Evolutionary conservation across 352 stramenopile genomes (phyloP).

Genomic region (Globisporangium okanoganense): DNA sequence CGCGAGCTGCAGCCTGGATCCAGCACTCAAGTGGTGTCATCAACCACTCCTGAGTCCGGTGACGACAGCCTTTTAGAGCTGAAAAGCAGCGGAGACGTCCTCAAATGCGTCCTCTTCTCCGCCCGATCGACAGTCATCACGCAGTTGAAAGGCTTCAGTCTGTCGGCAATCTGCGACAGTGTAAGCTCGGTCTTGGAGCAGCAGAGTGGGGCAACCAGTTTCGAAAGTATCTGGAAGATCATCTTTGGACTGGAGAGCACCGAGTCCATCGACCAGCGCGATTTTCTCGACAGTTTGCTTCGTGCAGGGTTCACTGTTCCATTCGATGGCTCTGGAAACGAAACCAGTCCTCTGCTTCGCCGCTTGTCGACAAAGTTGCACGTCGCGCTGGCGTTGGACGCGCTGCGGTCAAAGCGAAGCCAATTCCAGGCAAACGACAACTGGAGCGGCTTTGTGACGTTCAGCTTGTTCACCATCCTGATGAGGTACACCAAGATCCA

Average conservation of each 20-base stretch:
- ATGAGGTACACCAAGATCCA: slow-evolving; percentile 41
- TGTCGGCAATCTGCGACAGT: slow-evolving; percentile 24
- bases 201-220: slow-evolving; percentile 23
- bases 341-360: slow-evolving; percentile 7
- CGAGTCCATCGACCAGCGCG: slow-evolving; percentile 33
- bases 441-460: slow-evolving; percentile 19
- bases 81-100: slow-evolving; percentile 31
- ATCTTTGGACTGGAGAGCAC: slow-evolving; percentile 31
- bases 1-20: slow-evolving; percentile 24
- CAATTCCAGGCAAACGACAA: slow-evolving; percentile 16
- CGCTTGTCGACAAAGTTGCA: slow-evolving; percentile 33
- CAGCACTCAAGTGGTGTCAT: background rate
- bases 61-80: slow-evolving; percentile 30
- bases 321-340: background rate
- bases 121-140: slow-evolving; percentile 16
- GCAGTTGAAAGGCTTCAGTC: slow-evolving; percentile 30
- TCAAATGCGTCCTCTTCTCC: slow-evolving; percentile 25
- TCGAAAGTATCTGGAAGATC: slow-evolving; percentile 41
- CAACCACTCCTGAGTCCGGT: background rate
- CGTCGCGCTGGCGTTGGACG: slow-evolving; percentile 41
- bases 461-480: slow-evolving; percentile 46
- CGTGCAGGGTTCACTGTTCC: slow-evolving; percentile 27
- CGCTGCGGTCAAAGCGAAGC: slow-evolving; percentile 28
- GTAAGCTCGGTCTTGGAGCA: slow-evolving; percentile 31
- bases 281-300: slow-evolving; percentile 42